A percentile compares a stretch with the other conserved stretches of the same genome.
phyloP scores from a whole-genome alignment of 345 rosid species.

The Euphorbia lathyris region DNA sequence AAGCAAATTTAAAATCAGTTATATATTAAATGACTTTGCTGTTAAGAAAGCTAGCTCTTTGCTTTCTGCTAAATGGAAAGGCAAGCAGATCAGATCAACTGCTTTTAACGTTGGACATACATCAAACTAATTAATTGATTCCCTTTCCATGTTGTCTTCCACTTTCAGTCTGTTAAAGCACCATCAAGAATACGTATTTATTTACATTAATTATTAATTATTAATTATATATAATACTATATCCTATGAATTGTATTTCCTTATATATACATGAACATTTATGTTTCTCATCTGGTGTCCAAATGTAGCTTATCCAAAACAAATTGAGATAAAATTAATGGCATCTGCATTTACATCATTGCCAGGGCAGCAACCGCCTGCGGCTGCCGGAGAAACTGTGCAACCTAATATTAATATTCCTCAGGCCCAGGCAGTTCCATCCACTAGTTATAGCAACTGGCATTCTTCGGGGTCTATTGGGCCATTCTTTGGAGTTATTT shows the following conservation, averaged over 20 bases:
- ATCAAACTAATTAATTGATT: neutral
- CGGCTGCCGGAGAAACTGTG: slow-evolving; percentile 12
- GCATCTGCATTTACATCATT: slow-evolving; percentile 25
- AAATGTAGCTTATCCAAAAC: neutral
- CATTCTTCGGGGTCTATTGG: slow-evolving; percentile 55
- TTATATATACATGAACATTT: neutral
- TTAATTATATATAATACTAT: too few species aligned
- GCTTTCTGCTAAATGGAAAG: neutral
- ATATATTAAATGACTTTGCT: neutral
- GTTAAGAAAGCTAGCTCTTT: neutral
- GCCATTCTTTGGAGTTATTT: slow-evolving; percentile 69
- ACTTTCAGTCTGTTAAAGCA: slow-evolving; percentile 24
- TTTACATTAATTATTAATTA: neutral
- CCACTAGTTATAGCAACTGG: slow-evolving; percentile 18
- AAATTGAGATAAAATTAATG: slow-evolving; percentile 14
- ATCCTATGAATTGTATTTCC: too few species aligned
- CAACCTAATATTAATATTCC: slow-evolving; percentile 8
- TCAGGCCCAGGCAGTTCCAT: slow-evolving; percentile 15
- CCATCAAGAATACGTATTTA: neutral
- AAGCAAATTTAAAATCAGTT: neutral
- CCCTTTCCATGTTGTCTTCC: slow-evolving; percentile 38
- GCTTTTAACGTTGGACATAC: slow-evolving; percentile 1
- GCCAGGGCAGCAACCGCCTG: slow-evolving; percentile 30
- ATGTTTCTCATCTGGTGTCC: neutral
- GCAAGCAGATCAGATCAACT: neutral